phyloP scores from a whole-genome alignment of 805 yeast species.

The Candida andamanensis region DNA sequence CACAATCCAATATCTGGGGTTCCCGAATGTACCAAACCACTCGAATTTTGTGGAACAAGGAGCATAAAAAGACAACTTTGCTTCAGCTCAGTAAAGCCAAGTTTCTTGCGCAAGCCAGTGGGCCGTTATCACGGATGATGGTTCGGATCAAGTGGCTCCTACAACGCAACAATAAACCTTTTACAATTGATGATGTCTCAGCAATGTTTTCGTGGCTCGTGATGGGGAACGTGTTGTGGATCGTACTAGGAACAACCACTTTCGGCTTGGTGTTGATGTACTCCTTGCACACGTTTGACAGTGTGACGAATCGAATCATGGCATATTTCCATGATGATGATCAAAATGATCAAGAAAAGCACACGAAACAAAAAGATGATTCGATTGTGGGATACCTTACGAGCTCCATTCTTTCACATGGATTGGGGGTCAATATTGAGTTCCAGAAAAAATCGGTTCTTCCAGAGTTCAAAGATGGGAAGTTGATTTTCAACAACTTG shows the following conservation, averaged over 20 bases:
- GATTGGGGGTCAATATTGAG: constrained; percentile 31
- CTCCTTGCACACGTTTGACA: constrained; percentile 34
- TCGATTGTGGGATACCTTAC: constrained; percentile 30
- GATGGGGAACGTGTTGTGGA: constrained; percentile 54
- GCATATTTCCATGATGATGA: constrained; percentile 20
- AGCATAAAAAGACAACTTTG: too few relatives aligned
- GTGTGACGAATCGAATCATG: constrained; percentile 16
- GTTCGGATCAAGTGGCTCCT: constrained; percentile 46
- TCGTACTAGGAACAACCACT: constrained; percentile 53
- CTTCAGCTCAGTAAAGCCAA: too few relatives aligned
- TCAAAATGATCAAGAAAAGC: neutral
- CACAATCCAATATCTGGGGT: too few relatives aligned
- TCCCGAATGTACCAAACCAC: too few relatives aligned
- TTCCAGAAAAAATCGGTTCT: constrained; percentile 35
- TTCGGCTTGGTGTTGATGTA: constrained; percentile 46
- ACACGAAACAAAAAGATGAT: constrained; percentile 12
- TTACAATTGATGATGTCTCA: constrained; percentile 46
- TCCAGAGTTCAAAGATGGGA: constrained; percentile 48
- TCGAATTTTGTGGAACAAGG: too few relatives aligned
- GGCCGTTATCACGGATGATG: constrained; percentile 25
- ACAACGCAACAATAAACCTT: constrained; percentile 43
- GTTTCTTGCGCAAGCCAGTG: constrained; percentile 26
- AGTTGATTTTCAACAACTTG: constrained; percentile 41
- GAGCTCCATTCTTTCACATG: constrained; percentile 33
- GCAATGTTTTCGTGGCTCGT: constrained; percentile 54